phyloP scores from a whole-genome alignment of 192 early-diverging fungal species.

The Coemansia sp. region DNA sequence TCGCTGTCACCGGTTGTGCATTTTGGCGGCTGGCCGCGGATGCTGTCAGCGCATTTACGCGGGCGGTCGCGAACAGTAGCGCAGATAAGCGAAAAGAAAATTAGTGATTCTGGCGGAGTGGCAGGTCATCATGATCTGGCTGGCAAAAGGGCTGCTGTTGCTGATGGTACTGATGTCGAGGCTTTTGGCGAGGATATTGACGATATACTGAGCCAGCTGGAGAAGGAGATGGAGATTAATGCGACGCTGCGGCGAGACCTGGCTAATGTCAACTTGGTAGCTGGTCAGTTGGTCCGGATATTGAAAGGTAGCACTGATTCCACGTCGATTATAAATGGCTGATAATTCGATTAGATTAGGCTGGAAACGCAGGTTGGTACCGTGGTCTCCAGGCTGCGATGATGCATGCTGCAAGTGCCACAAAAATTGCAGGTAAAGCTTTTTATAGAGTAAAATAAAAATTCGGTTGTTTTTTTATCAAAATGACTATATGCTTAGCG shows the following conservation, averaged over 20 bases:
- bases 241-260: conserved; percentile 27
- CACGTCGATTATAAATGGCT: background rate
- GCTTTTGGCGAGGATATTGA: conserved; percentile 3
- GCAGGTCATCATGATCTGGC: no score
- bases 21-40: background rate
- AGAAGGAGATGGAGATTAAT: conserved; percentile 20
- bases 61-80: conserved; percentile 19
- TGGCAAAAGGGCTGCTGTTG: background rate
- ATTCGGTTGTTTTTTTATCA: no score
- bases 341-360: background rate
- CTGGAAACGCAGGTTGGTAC: no score
- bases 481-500: no score
- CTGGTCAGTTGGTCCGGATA: conserved; percentile 7
- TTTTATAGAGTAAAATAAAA: no score
- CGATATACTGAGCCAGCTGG: conserved; percentile 17
- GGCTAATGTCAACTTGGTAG: conserved; percentile 14
- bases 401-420: background rate
- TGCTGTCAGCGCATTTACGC: conserved; percentile 5
- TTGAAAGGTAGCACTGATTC: background rate
- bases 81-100: conserved; percentile 4
- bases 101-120: background rate
- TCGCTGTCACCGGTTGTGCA: conserved; percentile 45
- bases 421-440: no score
- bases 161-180: background rate
- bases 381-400: no score